Evolutionary conservation across 441 rosid genomes (phyloP), one percentile per base, ranked within the genome.

Genomic region (Manihot esculenta): DNA sequence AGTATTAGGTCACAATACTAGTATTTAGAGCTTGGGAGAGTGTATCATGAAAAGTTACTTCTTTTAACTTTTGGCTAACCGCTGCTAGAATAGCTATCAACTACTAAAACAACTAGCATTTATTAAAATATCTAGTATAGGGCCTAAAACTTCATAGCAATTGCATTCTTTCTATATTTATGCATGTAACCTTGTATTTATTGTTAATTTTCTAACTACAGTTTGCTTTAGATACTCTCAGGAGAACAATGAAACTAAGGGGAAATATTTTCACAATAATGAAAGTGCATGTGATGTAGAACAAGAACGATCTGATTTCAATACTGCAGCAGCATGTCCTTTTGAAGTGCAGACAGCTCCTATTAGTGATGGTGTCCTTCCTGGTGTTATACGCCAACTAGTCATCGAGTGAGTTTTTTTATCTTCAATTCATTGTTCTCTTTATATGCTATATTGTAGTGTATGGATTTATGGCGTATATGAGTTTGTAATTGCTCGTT

Each of bases 291-390:
- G 35, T 30, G 35, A 30, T 30, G 35, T 30, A 30, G 35, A 30
- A 4, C 35, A 30, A 30, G 35, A 30, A 30, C 35, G 4, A 30
- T 30, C 35, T 1, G 4, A 30, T 30, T 30, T 4, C 35, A 30
- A 4, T 30, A 30, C 35, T 30, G 35, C 35, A 30, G 2, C 35
- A 30, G 35, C 35, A 30, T 67, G 72, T 69, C 80, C 85, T 41
- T 84, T 80, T 54, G 92, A 91, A 82, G 89, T 92, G 41, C 94
- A 86, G 81, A 90, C 95, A 41, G 93, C 99, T 54, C 97, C 97
- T 50, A 64, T 90, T 58, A 55, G 76, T 20, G 97, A 84, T 70
- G 95, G 99, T 30, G 90, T 84, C 67, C 99, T 94, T 79, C 96
- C 92, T 8, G 99, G 97, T 73, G 80, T 88, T 69, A 86, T 91